Conservation (phyloP, 2,329 filamentous ascomycete species). For the Passalora sequoiae region DNA sequence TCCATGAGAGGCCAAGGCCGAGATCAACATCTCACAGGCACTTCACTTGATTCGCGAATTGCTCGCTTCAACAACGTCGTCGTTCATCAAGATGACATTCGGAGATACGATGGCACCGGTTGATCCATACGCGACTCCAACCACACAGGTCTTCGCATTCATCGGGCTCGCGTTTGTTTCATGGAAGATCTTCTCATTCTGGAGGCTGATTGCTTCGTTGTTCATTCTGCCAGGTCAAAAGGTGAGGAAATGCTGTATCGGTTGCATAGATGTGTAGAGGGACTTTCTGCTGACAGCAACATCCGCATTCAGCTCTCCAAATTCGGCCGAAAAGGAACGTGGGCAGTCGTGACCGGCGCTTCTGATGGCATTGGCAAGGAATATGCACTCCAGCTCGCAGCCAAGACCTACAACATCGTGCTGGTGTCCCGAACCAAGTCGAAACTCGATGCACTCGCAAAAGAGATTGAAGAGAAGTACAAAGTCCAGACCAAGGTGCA, state of each 20-base stretch:
- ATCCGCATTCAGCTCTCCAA: slow-evolving; percentile 63
- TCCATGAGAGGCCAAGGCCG: too few relatives aligned
- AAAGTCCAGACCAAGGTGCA: slow-evolving; percentile 69
- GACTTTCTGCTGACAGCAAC: too few relatives aligned
- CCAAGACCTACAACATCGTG: slow-evolving; percentile 88
- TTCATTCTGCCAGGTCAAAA: slow-evolving; percentile 42
- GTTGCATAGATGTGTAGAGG: background rate
- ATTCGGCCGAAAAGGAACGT: slow-evolving; percentile 86
- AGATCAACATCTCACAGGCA: background rate
- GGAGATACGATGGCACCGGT: slow-evolving; percentile 14
- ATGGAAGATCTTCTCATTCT: slow-evolving; percentile 42
- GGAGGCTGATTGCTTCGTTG: slow-evolving; percentile 44
- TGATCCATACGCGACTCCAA: slow-evolving; percentile 30
- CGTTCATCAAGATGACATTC: slow-evolving; percentile 16
- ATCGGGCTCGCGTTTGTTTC: slow-evolving; percentile 37
- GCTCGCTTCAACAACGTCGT: background rate
- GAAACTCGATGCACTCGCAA: slow-evolving; percentile 73
- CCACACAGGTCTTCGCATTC: slow-evolving; percentile 32
- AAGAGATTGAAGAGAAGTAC: slow-evolving; percentile 69
- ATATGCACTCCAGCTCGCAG: slow-evolving; percentile 82
- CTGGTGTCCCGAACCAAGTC: slow-evolving; percentile 93
- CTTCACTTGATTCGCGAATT: background rate
- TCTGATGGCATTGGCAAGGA: slow-evolving; percentile 97
- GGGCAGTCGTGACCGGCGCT: slow-evolving; percentile 90
- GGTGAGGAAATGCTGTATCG: background rate